phyloP scores from a whole-genome alignment of 2,329 filamentous ascomycete genomes.

The Phoma herbarum region DNA sequence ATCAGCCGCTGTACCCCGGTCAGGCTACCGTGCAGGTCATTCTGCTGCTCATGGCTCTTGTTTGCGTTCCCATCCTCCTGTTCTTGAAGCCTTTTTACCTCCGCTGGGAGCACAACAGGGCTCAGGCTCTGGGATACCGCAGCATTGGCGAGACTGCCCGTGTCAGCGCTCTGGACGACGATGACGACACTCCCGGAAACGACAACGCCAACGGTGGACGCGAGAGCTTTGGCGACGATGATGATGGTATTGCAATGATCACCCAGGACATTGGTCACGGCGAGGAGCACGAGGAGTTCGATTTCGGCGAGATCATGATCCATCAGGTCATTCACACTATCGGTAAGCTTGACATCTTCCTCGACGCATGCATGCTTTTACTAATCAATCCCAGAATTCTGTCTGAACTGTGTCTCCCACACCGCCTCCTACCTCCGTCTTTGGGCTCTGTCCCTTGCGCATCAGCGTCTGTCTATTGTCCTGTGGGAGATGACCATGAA shows the following conservation, averaged over 20 bases:
- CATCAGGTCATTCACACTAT: conserved; percentile 99
- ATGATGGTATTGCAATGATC: conserved; percentile 86
- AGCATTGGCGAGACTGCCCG: conserved; percentile 88
- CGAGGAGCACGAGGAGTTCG: conserved; percentile 94
- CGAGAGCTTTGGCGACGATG: conserved; percentile 76
- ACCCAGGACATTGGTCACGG: conserved; percentile 77
- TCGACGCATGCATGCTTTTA: neutral
- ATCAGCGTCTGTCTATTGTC: conserved; percentile 96
- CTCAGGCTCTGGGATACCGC: conserved; percentile 87
- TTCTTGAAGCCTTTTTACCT: conserved; percentile 97
- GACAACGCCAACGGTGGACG: conserved; percentile 67
- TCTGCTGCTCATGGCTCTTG: conserved; percentile 81
- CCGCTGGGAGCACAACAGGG: conserved; percentile 89
- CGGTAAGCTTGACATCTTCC: conserved; percentile 65
- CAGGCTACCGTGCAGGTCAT: conserved; percentile 79
- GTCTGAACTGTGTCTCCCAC: conserved; percentile 97
- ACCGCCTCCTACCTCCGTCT: conserved; percentile 98
- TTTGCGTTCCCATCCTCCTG: conserved; percentile 88
- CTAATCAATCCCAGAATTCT: conserved; percentile 77
- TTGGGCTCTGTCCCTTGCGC: conserved; percentile 95
- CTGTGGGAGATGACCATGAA: conserved; percentile 96
- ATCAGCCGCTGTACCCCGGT: conserved; percentile 73
- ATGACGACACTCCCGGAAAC: conserved; percentile 68
- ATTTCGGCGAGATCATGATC: conserved; percentile 97
- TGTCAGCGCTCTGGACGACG: conserved; percentile 88